A percentile compares a stretch with the other conserved stretches of the same genome.
Conservation (phyloP, 75 land plant genomes). For the Pinus albicaulis region DNA sequence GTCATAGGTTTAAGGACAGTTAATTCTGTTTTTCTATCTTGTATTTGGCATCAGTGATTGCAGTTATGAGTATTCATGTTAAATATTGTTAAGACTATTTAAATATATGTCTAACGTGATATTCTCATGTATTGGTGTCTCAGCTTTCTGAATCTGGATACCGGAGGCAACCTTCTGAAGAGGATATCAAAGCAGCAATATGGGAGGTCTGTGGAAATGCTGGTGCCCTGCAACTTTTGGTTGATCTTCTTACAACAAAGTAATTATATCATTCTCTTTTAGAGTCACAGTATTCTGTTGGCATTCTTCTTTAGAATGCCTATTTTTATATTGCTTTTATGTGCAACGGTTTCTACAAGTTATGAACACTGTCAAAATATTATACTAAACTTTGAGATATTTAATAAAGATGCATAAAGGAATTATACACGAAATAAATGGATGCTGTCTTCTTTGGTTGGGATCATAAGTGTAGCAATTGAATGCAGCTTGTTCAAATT, state of each 20-base stretch:
- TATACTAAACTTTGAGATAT: background rate
- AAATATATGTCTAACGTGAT: background rate
- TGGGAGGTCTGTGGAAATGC: slow-evolving; percentile 97
- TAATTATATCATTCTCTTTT: slow-evolving; percentile 23
- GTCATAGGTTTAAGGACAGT: too few relatives aligned
- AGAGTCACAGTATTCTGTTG: background rate
- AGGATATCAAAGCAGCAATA: slow-evolving; percentile 77
- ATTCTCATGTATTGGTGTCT: background rate
- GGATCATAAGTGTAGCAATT: background rate
- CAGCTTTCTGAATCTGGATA: slow-evolving; percentile 60
- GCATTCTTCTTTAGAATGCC: background rate
- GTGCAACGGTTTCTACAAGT: background rate
- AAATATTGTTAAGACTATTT: background rate
- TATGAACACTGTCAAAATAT: too few relatives aligned
- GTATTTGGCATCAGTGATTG: background rate
- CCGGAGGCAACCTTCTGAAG: slow-evolving; percentile 54
- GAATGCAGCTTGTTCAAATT: background rate
- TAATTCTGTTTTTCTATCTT: too few relatives aligned
- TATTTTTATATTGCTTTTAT: background rate
- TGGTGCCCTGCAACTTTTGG: slow-evolving; percentile 78
- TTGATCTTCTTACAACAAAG: slow-evolving; percentile 75
- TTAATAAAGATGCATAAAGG: background rate
- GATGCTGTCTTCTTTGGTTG: background rate
- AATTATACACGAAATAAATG: background rate
- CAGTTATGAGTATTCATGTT: background rate